Evolutionary conservation across 1,139 yeast species (phyloP).

Genomic region (Dujonia santamariae): DNA sequence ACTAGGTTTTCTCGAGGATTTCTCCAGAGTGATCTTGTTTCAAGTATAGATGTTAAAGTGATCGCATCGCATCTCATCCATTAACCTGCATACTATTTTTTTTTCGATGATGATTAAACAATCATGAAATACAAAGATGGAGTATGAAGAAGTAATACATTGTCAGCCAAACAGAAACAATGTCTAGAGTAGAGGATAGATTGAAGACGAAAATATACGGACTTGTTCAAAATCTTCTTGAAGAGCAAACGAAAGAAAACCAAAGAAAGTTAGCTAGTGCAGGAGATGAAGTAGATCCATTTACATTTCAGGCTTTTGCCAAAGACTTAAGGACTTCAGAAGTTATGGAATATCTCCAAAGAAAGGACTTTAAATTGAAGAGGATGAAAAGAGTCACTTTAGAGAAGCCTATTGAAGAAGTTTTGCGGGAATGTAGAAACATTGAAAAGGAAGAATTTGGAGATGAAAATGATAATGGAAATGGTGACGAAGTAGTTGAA

Average conservation of each 20-base stretch:
- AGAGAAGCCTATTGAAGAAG: constrained; percentile 57
- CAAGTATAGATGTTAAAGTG: no score
- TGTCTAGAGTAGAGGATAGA: no score
- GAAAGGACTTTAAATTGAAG: constrained; percentile 61
- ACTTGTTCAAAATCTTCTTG: constrained; percentile 48
- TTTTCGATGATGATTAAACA: no score
- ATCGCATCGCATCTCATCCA: not conserved
- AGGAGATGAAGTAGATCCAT: constrained; percentile 29
- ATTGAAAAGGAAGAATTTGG: constrained; percentile 44
- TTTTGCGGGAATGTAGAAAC: constrained; percentile 42
- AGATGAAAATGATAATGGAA: constrained; percentile 12
- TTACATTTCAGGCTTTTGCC: constrained; percentile 53
- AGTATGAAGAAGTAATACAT: not conserved
- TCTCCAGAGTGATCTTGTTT: no score
- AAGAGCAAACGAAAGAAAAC: constrained; percentile 39
- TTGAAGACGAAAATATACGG: constrained; percentile 51
- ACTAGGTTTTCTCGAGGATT: no score
- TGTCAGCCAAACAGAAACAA: no score
- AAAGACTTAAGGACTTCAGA: constrained; percentile 52
- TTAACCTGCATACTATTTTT: no score
- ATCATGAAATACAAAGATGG: no score
- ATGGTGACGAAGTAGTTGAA: constrained; percentile 12
- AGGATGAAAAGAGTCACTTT: constrained; percentile 59
- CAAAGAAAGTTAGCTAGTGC: constrained; percentile 11
- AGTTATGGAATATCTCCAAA: constrained; percentile 51